Base-by-base conservation (phyloP, 345 rosid genomes). In the Populus euphratica region DNA sequence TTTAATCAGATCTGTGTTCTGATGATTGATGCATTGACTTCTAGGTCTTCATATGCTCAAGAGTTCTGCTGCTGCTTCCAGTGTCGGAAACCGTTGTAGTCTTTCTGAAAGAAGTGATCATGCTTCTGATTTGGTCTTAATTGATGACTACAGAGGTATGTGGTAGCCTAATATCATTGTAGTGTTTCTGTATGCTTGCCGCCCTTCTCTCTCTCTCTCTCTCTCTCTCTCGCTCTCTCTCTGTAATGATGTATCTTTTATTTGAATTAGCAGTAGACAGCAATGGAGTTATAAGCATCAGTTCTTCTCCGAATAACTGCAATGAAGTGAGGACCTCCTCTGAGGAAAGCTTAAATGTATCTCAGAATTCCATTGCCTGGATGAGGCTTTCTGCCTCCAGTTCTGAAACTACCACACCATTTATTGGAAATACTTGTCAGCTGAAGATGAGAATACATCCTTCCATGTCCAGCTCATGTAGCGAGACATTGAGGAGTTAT, bases 111-210 rank as follows among this genome's bases (percentile, higher is more conserved):
- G 83, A 77, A 70, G 67, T 41, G 56, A 29, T 81, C 68, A 21
- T 78, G 72, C 79, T 70, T 85, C 81, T 81, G 84, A 89, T 78
- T 79, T 87, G 80, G 79, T 77, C 84, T 79, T 77, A 39, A 59
- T 66, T 77, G 76, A 83, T 43, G 90, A 83, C 68, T 4, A 66
- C 79, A 84, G 77, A 87, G 97, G 98, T 93, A 83, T n/a, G 52
- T 31, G 65, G 21, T 83, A 18, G 73, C 75, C 63, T 75, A 21
- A 43, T 66, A 72, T 76, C 70, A 63, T 68, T 76, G 18, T 64
- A 68, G 11, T 72, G 36, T 44, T 73, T 70, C 73, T 80, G 64
- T 39, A 5, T 18, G 64, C 33, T 66, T 35, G 52, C 18, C 14
- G 67, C 73, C 36, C 36, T 33, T 44, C 59, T 9, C 44, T 39